phyloP scores from a whole-genome alignment of 108 stramenopile genomes.

The Discostella pseudostelligera region DNA sequence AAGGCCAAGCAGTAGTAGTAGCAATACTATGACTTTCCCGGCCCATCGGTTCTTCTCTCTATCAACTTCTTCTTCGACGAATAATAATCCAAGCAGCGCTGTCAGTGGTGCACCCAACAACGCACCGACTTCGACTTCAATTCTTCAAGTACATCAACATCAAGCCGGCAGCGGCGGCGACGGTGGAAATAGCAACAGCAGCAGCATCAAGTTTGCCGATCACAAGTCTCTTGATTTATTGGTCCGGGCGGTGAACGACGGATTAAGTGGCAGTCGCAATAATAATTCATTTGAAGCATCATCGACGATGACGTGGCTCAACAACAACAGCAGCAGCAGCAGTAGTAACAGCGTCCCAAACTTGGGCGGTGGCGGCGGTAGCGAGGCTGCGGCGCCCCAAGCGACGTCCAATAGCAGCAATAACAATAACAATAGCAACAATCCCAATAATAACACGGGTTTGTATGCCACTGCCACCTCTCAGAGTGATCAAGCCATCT shows the following conservation, averaged over 20 bases:
- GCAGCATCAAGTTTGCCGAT: background rate
- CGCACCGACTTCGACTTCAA: background rate
- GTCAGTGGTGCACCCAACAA: background rate
- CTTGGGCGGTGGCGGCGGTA: background rate
- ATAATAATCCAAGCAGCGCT: background rate
- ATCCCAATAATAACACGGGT: background rate
- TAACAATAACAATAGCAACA: background rate
- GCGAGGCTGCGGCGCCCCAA: background rate
- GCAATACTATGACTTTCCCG: slow-evolving; percentile 1
- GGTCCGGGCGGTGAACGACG: background rate
- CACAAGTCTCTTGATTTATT: slow-evolving; percentile 1
- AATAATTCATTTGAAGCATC: slow-evolving; percentile 1
- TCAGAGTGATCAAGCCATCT: background rate
- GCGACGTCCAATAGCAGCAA: background rate
- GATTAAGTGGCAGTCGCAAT: background rate
- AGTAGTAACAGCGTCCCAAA: background rate
- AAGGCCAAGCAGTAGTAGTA: too few relatives aligned
- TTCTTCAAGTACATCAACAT: background rate
- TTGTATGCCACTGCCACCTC: background rate
- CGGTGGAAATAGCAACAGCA: too few relatives aligned
- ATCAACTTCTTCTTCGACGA: background rate
- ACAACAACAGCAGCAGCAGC: background rate
- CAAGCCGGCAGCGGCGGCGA: background rate
- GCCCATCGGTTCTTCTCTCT: slow-evolving; percentile 8
- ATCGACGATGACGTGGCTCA: background rate